Evolutionary conservation across 31 red algal genomes (phyloP).

Genomic region (Asparagopsis taxiformis): DNA sequence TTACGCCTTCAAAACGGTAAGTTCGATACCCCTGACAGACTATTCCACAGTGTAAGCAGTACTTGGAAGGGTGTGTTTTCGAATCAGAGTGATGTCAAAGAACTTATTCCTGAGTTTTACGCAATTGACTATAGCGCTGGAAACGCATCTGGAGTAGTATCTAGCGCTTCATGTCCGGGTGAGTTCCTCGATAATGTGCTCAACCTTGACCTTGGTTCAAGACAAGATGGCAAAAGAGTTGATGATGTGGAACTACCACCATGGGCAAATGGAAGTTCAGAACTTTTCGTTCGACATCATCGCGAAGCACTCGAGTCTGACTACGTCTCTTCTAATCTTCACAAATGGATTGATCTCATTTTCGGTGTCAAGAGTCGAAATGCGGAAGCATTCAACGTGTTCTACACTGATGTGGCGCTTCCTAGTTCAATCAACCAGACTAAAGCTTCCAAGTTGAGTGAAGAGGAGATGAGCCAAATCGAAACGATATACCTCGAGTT

Average conservation of each 20-base stretch:
- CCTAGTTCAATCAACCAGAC: conserved; percentile 45
- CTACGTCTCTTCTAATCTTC: conserved; percentile 61
- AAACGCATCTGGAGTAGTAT: conserved; percentile 40
- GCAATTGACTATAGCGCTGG: conserved; percentile 19
- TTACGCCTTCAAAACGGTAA: conserved; percentile 74
- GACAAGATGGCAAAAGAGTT: conserved; percentile 78
- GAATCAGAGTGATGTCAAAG: conserved; percentile 80
- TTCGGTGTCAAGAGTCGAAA: conserved; percentile 76
- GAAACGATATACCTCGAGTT: conserved; percentile 75
- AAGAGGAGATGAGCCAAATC: conserved; percentile 42
- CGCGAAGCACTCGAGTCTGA: conserved; percentile 69
- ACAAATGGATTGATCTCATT: conserved; percentile 88
- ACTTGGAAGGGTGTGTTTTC: conserved; percentile 58
- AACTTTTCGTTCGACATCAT: conserved; percentile 61
- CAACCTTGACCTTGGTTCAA: conserved; percentile 62
- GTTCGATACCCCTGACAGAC: conserved; percentile 83
- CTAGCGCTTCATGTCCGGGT: conserved; percentile 24
- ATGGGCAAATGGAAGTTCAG: conserved; percentile 71
- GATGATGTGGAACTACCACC: conserved; percentile 80
- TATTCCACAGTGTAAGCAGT: conserved; percentile 66
- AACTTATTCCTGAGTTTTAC: conserved; percentile 91
- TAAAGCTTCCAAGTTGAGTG: conserved; percentile 25
- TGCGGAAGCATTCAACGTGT: conserved; percentile 74
- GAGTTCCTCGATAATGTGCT: conserved; percentile 78
- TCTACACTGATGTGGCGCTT: conserved; percentile 81